Evolutionary conservation across 1,284 basidiomycete genomes (phyloP).

Genomic region (Amylostereum areolatum): DNA sequence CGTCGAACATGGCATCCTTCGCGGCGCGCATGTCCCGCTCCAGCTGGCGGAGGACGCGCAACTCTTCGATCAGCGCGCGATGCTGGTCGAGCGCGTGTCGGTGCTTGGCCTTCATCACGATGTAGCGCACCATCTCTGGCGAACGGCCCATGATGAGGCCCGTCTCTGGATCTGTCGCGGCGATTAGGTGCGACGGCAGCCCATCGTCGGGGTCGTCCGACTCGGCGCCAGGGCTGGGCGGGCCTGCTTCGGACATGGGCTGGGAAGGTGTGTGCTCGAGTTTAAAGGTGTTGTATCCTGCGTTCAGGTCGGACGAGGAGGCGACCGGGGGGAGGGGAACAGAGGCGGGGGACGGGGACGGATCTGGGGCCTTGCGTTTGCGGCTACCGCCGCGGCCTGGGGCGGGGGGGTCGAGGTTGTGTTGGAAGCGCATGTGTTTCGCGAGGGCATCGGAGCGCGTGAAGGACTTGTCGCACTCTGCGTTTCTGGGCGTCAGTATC

Average conservation of each 20-base stretch:
- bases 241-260: conserved; percentile 19
- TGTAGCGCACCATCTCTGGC: conserved; percentile 59
- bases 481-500: not conserved
- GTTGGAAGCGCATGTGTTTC: conserved; percentile 87
- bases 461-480: conserved; percentile 91
- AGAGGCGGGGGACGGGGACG: conserved; percentile 5
- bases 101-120: conserved; percentile 75
- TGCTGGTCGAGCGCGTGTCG: conserved; percentile 57
- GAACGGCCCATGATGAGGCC: conserved; percentile 55
- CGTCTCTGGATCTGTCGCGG: conserved; percentile 44
- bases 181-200: conserved; percentile 45
- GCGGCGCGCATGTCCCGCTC: conserved; percentile 36
- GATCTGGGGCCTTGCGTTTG: conserved; percentile 40
- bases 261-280: conserved; percentile 45
- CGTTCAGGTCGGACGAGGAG: conserved; percentile 7
- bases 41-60: conserved; percentile 25
- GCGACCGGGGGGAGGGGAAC: conserved; percentile 20
- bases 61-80: conserved; percentile 54
- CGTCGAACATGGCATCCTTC: conserved; percentile 53
- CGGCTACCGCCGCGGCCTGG: conserved; percentile 67
- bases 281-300: conserved; percentile 59
- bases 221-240: conserved; percentile 21
- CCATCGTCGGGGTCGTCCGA: conserved; percentile 31
- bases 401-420: conserved; percentile 68
- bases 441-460: conserved; percentile 88